Conservation (phyloP, 163 green algal genomes). For the Trebouxia gelatinosa region DNA sequence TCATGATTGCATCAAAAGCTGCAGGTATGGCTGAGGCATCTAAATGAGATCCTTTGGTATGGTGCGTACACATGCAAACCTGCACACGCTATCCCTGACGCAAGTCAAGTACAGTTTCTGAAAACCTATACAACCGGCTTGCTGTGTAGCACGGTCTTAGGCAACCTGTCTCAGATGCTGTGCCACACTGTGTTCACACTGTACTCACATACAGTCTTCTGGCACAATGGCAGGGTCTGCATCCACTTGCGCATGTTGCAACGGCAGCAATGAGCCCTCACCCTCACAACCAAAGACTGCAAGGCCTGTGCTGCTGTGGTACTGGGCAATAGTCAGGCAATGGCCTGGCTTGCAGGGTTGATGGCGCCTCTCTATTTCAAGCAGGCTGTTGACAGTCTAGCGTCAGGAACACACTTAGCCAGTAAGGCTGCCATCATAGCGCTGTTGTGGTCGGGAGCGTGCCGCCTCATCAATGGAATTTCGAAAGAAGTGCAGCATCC, state of each 20-base stretch:
- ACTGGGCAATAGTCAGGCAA: too few species aligned
- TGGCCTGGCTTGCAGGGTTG: conserved; percentile 54
- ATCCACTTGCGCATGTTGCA: too few species aligned
- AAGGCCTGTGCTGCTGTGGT: too few species aligned
- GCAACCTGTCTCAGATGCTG: not conserved
- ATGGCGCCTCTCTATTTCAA: conserved; percentile 81
- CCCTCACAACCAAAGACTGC: too few species aligned
- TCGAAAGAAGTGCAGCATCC: conserved; percentile 86
- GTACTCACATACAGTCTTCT: not conserved
- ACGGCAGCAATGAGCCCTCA: too few species aligned
- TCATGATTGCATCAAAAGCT: conserved; percentile 64
- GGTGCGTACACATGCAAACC: not conserved
- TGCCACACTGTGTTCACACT: not conserved
- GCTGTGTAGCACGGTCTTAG: not conserved
- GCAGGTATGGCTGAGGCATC: conserved; percentile 37
- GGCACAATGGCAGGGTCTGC: too few species aligned
- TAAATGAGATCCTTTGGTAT: not conserved
- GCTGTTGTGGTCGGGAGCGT: conserved; percentile 46
- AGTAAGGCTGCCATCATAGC: conserved; percentile 5
- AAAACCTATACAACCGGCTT: not conserved
- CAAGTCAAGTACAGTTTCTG: too few species aligned
- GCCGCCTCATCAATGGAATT: conserved; percentile 71
- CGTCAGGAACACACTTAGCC: conserved; percentile 5
- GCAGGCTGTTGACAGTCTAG: conserved; percentile 71
- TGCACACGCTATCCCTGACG: too few species aligned